Base-by-base conservation (phyloP, 352 stramenopile genomes). In the Blastocystis sp. region DNA sequence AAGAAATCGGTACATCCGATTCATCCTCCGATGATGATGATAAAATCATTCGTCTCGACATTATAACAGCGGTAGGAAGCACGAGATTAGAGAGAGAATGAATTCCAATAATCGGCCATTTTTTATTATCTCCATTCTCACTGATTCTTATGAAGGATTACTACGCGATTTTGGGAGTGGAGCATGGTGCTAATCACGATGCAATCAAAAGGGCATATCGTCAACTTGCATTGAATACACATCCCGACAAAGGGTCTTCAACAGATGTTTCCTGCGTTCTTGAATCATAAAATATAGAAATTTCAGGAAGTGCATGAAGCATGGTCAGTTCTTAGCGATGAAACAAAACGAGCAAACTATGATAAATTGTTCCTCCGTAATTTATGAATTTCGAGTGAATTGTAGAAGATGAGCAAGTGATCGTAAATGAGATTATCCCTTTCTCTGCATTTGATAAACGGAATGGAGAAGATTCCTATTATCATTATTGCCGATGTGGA, bases 181-280 rank as follows among this genome's bases (percentile, higher is more conserved):
- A 37, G 0, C 58, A 30, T 6, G 22, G 9, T 75, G 44, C 54
- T n/a, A 30, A 58, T 58, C 42, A 75, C 15, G 77, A 88, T 15
- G n/a, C 27, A 30, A 88, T 88, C 0, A 88, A 88, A 42, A 88
- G 73, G 40, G 77, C 77, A 13, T 88, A 75, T 88, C 77, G 77
- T 24, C 69, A 76, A 51, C 57, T 81, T 3, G 77, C 77, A 9
- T 51, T 88, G 19, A 37, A 40, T 24, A 54, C n/a, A 22, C 77
- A 88, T 76, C 77, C 77, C 15, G 77, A 88, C 33, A 88, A 88
- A 37, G 70, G 70, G 33, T 60, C 7, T 17, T 66, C n/a, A 9
- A 17, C 33, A n/a, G 70, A 81, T 40, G 70, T 78, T n/a, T 27
- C 3, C 27, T 42, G 1, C n/a, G 9, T 64, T 17, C 0, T n/a